Conservation (phyloP, 164 flowering plant species). For the Nymphaea thermarum region DNA sequence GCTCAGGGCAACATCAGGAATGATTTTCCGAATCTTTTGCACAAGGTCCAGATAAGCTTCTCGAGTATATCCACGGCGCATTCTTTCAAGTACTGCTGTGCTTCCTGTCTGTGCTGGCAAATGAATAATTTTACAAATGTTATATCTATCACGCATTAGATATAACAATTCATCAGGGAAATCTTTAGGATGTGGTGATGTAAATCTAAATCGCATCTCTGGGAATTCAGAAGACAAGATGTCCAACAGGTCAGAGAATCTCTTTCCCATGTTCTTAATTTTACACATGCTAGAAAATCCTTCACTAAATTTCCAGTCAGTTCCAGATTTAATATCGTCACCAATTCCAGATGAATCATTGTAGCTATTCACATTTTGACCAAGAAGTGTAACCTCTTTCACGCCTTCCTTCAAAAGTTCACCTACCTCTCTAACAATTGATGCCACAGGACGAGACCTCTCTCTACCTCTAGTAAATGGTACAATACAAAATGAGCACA, state of each 20-base stretch:
- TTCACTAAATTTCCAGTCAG: conserved; percentile 64
- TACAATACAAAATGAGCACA: conserved; percentile 97
- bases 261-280: conserved; percentile 70
- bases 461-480: conserved; percentile 91
- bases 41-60: conserved; percentile 93
- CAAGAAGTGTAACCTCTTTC: conserved; percentile 87
- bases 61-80: conserved; percentile 86
- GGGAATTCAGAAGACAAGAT: conserved; percentile 70
- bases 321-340: conserved; percentile 44
- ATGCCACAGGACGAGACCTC: conserved; percentile 66
- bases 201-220: conserved; percentile 93
- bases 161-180: conserved; percentile 82
- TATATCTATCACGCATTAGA: conserved; percentile 78
- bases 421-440: conserved; percentile 79
- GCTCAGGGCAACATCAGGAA: conserved; percentile 83
- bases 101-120: conserved; percentile 93
- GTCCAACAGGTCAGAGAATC: conserved; percentile 87
- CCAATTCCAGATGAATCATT: conserved; percentile 68
- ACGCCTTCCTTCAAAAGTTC: conserved; percentile 85
- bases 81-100: conserved; percentile 72
- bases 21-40: conserved; percentile 51
- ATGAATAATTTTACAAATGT: conserved; percentile 85
- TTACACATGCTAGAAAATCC: conserved; percentile 82
- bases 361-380: conserved; percentile 97
- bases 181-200: conserved; percentile 98